A percentile compares a stretch with the other conserved stretches of the same genome.
phyloP scores from a whole-genome alignment of 2,329 filamentous ascomycete species.

The Lachnellula cervina region DNA sequence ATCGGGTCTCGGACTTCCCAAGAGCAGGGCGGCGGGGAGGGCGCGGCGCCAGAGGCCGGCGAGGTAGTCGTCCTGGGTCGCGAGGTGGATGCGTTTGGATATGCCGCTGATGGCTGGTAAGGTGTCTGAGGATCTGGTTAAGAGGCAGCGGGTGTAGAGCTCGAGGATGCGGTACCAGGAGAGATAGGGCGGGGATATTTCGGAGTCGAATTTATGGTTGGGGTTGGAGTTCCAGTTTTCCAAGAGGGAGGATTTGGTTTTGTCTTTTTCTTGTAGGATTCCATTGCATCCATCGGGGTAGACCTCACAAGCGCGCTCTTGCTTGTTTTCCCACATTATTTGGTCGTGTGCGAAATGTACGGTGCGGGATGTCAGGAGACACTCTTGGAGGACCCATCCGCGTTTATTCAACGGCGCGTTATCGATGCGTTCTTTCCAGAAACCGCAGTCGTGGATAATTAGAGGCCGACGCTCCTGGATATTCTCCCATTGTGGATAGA shows the following conservation, averaged over 20 bases:
- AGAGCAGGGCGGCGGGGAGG: not conserved
- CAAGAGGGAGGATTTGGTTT: not conserved
- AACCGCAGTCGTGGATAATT: not conserved
- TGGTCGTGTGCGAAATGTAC: slow-evolving; percentile 8
- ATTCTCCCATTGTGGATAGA: not conserved
- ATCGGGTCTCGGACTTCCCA: not conserved
- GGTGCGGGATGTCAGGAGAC: slow-evolving; percentile 5
- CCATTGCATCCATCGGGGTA: not conserved
- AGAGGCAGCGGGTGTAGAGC: not conserved
- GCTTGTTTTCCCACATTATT: slow-evolving; percentile 19
- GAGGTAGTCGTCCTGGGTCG: not conserved
- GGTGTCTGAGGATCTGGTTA: not conserved
- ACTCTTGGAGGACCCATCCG: slow-evolving; percentile 16
- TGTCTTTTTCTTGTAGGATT: too few species aligned
- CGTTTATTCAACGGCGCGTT: slow-evolving; percentile 1
- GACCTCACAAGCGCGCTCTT: not conserved
- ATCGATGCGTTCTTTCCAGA: not conserved
- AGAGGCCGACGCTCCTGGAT: not conserved
- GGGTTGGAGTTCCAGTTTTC: not conserved
- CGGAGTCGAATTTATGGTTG: not conserved
- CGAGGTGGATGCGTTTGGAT: not conserved
- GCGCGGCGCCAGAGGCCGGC: not conserved
- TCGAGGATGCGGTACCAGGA: not conserved
- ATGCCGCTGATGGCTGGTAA: not conserved
- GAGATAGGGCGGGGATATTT: not conserved